phyloP scores from a whole-genome alignment of 2,329 filamentous ascomycete genomes.

The Fusarium nanum region DNA sequence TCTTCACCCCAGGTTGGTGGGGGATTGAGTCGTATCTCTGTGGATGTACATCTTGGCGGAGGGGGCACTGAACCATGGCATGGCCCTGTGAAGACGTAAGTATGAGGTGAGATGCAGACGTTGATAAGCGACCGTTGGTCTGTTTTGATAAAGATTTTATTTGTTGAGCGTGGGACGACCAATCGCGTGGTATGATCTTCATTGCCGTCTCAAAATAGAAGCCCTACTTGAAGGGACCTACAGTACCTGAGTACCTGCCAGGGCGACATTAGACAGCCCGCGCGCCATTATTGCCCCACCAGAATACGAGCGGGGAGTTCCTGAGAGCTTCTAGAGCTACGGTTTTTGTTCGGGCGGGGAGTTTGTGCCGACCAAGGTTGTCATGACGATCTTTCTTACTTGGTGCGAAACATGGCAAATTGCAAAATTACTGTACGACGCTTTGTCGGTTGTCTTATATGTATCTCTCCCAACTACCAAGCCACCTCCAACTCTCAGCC shows the following conservation, averaged over 20 bases:
- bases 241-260: constrained; percentile 13
- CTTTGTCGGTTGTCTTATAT: constrained; percentile 43
- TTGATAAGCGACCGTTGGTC: constrained; percentile 28
- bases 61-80: constrained; percentile 22
- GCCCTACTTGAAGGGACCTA: constrained; percentile 11
- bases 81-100: constrained; percentile 7
- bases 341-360: constrained; percentile 27
- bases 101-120: constrained; percentile 7
- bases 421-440: constrained; percentile 7
- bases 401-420: constrained; percentile 12
- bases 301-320: constrained; percentile 42
- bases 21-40: constrained; percentile 17
- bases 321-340: constrained; percentile 24
- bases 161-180: constrained; percentile 6
- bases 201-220: constrained; percentile 6
- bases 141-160: constrained; percentile 4
- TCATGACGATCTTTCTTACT: constrained; percentile 23
- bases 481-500: constrained; percentile 73
- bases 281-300: constrained; percentile 41
- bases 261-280: constrained; percentile 32
- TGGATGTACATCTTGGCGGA: constrained; percentile 17
- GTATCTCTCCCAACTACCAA: constrained; percentile 72
- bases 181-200: constrained; percentile 13
- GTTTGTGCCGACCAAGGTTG: constrained; percentile 14
- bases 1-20: constrained; percentile 25